These are phyloP conservation scores for Coniochaeta pulveracea DNA, from an alignment of 2,329 filamentous ascomycete species.

Conservation along the genomic window DNA sequence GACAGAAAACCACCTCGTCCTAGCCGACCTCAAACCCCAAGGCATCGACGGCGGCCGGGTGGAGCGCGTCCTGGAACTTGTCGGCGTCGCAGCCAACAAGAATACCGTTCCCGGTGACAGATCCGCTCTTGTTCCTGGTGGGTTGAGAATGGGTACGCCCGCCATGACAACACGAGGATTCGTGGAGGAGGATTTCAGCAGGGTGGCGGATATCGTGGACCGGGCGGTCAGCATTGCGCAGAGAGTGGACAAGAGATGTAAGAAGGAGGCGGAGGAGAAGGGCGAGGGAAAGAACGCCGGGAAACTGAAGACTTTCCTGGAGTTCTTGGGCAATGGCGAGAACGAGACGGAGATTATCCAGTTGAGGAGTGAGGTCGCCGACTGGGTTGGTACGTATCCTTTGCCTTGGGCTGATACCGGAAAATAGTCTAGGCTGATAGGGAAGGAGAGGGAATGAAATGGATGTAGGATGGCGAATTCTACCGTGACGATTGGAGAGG, in stretches of 20 bases:
- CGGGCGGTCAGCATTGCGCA: slow-evolving; percentile 70
- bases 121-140: slow-evolving; percentile 85
- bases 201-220: slow-evolving; percentile 78
- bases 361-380: slow-evolving; percentile 62
- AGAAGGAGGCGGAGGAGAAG: slow-evolving; percentile 55
- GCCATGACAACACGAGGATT: slow-evolving; percentile 98
- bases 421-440: no score
- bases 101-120: slow-evolving; percentile 96
- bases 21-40: slow-evolving; percentile 84
- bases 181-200: slow-evolving; percentile 73
- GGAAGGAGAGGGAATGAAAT: no score
- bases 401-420: slow-evolving; percentile 66
- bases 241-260: slow-evolving; percentile 61
- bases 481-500: no score
- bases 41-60: slow-evolving; percentile 80
- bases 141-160: slow-evolving; percentile 86
- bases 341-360: slow-evolving; percentile 60
- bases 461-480: no score
- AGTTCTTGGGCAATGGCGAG: slow-evolving; percentile 57
- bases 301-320: slow-evolving; percentile 55
- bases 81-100: slow-evolving; percentile 97
- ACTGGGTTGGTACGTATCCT: slow-evolving; percentile 66
- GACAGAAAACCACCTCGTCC: slow-evolving; percentile 93
- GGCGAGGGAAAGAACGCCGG: slow-evolving; percentile 50
- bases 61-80: slow-evolving; percentile 80